Conservation (phyloP, 169 alveolate genomes). For the Perkinsus marinus region DNA sequence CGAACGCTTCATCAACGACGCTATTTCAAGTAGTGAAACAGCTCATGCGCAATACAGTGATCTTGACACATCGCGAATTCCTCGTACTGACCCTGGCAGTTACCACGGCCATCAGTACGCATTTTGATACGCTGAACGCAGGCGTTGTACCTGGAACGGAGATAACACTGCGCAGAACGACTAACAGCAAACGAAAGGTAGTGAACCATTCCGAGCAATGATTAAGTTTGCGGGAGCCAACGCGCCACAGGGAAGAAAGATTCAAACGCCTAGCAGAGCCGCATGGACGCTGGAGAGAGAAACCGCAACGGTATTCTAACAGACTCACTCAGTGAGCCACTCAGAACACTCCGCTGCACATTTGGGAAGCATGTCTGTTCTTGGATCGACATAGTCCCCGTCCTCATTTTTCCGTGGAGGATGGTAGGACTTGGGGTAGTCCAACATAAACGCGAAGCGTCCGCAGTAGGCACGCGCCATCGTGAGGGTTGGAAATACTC, state of each 20-base stretch:
- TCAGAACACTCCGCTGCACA: conserved; percentile 30
- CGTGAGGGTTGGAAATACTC: neutral
- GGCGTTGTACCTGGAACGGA: neutral
- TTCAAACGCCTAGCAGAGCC: too few species aligned
- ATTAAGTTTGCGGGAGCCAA: too few species aligned
- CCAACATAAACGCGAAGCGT: neutral
- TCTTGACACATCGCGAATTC: conserved; percentile 28
- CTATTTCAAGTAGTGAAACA: conserved; percentile 20
- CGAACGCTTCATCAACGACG: neutral
- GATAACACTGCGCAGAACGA: neutral
- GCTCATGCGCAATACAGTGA: conserved; percentile 32
- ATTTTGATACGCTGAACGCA: conserved; percentile 27
- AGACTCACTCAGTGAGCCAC: conserved; percentile 20
- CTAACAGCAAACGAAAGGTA: too few species aligned
- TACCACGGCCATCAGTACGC: conserved; percentile 30
- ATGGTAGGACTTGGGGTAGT: neutral
- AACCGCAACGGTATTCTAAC: too few species aligned
- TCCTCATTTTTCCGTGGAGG: conserved; percentile 17
- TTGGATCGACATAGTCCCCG: conserved; percentile 24
- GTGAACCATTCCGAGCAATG: too few species aligned
- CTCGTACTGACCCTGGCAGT: conserved; percentile 34
- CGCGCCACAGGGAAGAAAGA: too few species aligned
- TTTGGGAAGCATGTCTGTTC: conserved; percentile 26
- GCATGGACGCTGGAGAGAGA: too few species aligned
- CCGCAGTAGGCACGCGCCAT: neutral